These are phyloP conservation scores for Colletotrichum sp. DNA, from an alignment of 2,329 filamentous ascomycete species.

Conservation along the genomic window DNA sequence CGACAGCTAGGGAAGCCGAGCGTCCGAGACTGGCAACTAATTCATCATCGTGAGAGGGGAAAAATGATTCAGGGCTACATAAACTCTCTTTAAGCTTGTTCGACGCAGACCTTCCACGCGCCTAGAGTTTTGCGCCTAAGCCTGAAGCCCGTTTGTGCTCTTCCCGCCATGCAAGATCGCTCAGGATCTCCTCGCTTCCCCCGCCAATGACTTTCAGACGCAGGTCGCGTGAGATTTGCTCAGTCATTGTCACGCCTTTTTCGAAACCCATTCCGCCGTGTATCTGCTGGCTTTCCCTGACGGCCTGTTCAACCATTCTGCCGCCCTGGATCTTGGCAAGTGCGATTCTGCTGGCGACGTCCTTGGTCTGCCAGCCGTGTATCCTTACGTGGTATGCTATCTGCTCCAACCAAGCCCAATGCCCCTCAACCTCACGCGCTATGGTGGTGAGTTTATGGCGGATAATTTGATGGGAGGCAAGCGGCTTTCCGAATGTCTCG, in stretches of 20 bases:
- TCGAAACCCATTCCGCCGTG: constrained; percentile 59
- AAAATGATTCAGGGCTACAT: neutral
- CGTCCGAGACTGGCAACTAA: neutral
- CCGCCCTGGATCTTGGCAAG: constrained; percentile 54
- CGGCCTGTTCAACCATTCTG: constrained; percentile 52
- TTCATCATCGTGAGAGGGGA: neutral
- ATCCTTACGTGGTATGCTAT: constrained; percentile 58
- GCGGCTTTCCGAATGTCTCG: constrained; percentile 63
- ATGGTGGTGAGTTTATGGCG: constrained; percentile 64
- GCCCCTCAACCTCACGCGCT: constrained; percentile 63
- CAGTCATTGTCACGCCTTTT: constrained; percentile 50
- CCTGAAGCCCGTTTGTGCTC: constrained; percentile 31
- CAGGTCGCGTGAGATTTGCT: constrained; percentile 59
- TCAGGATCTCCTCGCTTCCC: constrained; percentile 60
- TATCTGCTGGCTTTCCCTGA: constrained; percentile 58
- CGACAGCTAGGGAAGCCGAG: neutral
- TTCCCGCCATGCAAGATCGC: constrained; percentile 55
- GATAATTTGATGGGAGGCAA: constrained; percentile 65
- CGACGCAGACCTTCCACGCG: neutral
- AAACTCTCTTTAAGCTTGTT: neutral
- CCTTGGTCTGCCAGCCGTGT: constrained; percentile 26
- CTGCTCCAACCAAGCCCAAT: constrained; percentile 67
- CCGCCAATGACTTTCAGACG: constrained; percentile 58
- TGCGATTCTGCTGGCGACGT: constrained; percentile 34
- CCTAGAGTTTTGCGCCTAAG: constrained; percentile 4